A percentile compares a stretch with the other conserved stretches of the same genome.
These are phyloP conservation scores for Castanea crenata DNA, from an alignment of 306 rosid genomes.

Conservation along the genomic window DNA sequence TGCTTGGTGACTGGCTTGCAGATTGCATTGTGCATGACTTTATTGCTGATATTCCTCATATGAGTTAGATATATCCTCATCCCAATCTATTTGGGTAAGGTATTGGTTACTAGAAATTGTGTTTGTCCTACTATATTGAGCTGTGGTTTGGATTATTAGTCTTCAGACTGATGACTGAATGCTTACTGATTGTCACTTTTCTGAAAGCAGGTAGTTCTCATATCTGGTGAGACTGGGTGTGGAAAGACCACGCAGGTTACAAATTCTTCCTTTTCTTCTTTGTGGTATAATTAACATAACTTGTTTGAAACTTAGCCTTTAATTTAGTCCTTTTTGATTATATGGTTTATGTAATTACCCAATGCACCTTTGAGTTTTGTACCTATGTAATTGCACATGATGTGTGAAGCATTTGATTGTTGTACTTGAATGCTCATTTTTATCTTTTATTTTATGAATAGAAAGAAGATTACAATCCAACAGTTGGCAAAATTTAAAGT, in stretches of 20 bases:
- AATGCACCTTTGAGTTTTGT: not conserved
- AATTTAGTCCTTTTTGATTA: not conserved
- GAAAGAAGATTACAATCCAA: not conserved
- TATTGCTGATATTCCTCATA: conserved; percentile 12
- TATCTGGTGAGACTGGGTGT: conserved; percentile 96
- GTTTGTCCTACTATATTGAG: not conserved
- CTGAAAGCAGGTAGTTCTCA: conserved; percentile 79
- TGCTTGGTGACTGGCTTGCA: conserved; percentile 9
- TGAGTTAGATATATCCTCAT: conserved; percentile 14
- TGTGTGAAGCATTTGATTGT: conserved; percentile 4
- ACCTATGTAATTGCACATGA: not conserved
- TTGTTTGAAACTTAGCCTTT: conserved; percentile 22
- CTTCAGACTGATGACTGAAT: conserved; percentile 22
- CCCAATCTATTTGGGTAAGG: conserved; percentile 6
- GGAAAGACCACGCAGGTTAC: conserved; percentile 99
- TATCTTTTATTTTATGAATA: not conserved
- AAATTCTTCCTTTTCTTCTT: conserved; percentile 40
- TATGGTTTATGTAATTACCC: conserved; percentile 10
- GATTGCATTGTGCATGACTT: conserved; percentile 23
- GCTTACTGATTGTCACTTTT: conserved; percentile 28
- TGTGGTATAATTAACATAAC: conserved; percentile 29
- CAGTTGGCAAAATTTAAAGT: not conserved
- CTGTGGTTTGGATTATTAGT: conserved; percentile 13
- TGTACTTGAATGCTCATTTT: conserved; percentile 4
- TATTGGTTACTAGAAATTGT: conserved; percentile 9